These are phyloP conservation scores for Russula sp. DNA, from an alignment of 768 basidiomycete genomes.

Conservation along the genomic window DNA sequence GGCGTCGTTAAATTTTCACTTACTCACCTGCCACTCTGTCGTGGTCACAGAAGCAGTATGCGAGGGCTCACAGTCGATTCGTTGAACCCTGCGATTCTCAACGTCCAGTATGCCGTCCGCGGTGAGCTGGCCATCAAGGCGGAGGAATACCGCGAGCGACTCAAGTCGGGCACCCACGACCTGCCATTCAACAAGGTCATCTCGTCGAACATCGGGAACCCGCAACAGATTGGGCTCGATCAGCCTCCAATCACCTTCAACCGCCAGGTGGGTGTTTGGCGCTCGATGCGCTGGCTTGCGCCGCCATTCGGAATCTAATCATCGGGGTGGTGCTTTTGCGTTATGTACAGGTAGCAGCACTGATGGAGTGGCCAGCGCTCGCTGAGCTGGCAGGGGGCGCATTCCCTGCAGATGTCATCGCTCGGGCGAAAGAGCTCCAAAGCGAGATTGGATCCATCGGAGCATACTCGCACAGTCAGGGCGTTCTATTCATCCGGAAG, in stretches of 20 bases:
- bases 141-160: conserved; percentile 67
- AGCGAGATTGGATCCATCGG: conserved; percentile 87
- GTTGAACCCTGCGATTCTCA: conserved; percentile 78
- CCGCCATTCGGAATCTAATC: conserved; percentile 6
- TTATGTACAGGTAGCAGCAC: conserved; percentile 63
- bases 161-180: conserved; percentile 48
- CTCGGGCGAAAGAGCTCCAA: conserved; percentile 74
- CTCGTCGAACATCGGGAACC: conserved; percentile 96
- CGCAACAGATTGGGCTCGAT: conserved; percentile 91
- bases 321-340: neutral
- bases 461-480: conserved; percentile 95
- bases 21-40: neutral
- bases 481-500: conserved; percentile 81
- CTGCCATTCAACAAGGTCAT: conserved; percentile 88
- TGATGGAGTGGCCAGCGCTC: conserved; percentile 89
- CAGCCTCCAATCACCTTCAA: conserved; percentile 90
- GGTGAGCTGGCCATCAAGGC: conserved; percentile 96
- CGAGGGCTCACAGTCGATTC: conserved; percentile 53
- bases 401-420: conserved; percentile 83
- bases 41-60: conserved; percentile 22
- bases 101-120: conserved; percentile 95
- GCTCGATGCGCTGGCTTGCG: neutral
- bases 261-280: conserved; percentile 62
- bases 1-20: neutral
- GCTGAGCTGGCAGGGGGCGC: conserved; percentile 65